Base-by-base conservation (phyloP, 1,284 basidiomycete genomes). In the Spongispora temasekensis region DNA sequence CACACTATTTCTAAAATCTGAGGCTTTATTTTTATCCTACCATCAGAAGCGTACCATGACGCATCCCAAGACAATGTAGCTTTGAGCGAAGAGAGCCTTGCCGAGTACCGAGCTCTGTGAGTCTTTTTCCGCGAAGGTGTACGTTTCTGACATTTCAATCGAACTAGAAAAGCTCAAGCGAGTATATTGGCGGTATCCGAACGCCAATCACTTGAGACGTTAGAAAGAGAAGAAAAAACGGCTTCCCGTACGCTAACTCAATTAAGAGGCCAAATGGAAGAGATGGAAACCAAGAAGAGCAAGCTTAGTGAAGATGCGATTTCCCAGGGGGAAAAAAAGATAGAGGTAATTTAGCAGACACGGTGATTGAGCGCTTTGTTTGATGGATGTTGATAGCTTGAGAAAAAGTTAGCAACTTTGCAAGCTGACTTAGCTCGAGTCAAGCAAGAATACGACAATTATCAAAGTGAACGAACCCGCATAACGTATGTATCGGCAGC, bases 51-150 rank as follows among this genome's bases (percentile, higher is more conserved):
- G 42, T 91, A 94, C 68, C 81, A 91, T 59, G 86, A 82, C 66
- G 84, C 88, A 3, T 89, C 91, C 17, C 84, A 89, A 65, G 79
- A 87, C 52, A 95, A 93, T 52, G 78, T 93, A 48, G 88, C 90
- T 0, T 79, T 99, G 5, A 92, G 86, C 60, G 89, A 93, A 69
- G 90, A 91, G 58, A 93, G 90, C 68, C 78, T 98, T 12, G 88
- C 90, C 53, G 91, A 97, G 70, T 99, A 99, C 75, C 90, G 91
- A 40, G 78, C 83, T 70, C 78, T 97, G 91, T 95, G 64, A 67
- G 90, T 32, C 27, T 21, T 19, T 60, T 13, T 53, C 9, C 53
- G 55, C 28, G 57, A 56, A 40, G 21, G n/a, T 40, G 15, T 15
- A 6, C 19, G 2, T 42, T 46, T 28, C 56, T 70, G 31, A 71